A percentile compares a stretch with the other conserved stretches of the same genome.
These are phyloP conservation scores for Rutidosis leptorrhynchoides DNA, from an alignment of 129 eudicot species.

Conservation along the genomic window DNA sequence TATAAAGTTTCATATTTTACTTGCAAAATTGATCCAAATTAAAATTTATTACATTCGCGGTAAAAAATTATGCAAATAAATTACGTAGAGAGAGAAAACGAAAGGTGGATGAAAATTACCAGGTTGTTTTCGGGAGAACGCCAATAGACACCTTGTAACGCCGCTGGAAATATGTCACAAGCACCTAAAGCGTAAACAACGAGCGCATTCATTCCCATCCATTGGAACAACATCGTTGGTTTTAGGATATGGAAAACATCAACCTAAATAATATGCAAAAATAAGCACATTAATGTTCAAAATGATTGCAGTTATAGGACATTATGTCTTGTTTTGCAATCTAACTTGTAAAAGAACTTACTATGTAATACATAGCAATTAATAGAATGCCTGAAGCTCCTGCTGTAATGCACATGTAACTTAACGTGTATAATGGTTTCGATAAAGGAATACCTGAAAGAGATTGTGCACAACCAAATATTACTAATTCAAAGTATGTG, in stretches of 20 bases:
- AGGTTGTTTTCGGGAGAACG: slow-evolving; percentile 79
- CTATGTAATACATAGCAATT: slow-evolving; percentile 55
- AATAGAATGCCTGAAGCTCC: slow-evolving; percentile 89
- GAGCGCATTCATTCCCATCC: slow-evolving; percentile 99
- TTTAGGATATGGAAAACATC: slow-evolving; percentile 58
- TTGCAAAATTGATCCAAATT: slow-evolving; percentile 8
- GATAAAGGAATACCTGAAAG: slow-evolving; percentile 70
- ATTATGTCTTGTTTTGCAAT: no score
- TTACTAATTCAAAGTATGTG: slow-evolving; percentile 9
- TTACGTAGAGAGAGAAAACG: background rate
- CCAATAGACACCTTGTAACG: slow-evolving; percentile 85
- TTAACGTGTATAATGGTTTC: slow-evolving; percentile 85
- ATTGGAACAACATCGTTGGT: slow-evolving; percentile 56
- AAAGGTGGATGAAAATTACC: slow-evolving; percentile 36
- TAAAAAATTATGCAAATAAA: background rate
- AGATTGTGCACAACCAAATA: background rate
- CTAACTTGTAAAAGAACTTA: slow-evolving; percentile 38
- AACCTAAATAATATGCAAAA: slow-evolving; percentile 47
- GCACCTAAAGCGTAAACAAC: slow-evolving; percentile 87
- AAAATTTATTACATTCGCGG: background rate
- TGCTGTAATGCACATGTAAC: slow-evolving; percentile 85
- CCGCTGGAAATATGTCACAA: slow-evolving; percentile 75
- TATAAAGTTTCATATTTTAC: background rate
- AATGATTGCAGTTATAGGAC: background rate
- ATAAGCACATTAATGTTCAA: slow-evolving; percentile 18